These are phyloP conservation scores for Hondaea fermentalgiana DNA, from an alignment of 108 stramenopile species.

Conservation along the genomic window DNA sequence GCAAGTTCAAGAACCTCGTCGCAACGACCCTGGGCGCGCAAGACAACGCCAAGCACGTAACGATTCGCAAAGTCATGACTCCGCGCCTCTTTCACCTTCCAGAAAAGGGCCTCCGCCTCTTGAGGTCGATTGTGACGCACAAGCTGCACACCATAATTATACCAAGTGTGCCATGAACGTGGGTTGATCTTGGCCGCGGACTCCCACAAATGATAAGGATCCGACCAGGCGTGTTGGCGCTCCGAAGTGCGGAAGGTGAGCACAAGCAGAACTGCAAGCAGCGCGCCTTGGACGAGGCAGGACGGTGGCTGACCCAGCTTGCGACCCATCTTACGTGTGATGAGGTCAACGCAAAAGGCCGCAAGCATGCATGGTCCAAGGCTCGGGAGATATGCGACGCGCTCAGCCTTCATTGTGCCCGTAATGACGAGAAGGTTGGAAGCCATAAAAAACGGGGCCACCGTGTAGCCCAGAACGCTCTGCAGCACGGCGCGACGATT, in stretches of 20 bases:
- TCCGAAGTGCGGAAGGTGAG: neutral
- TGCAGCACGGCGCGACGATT: neutral
- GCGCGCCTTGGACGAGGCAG: neutral
- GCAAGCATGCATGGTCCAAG: neutral
- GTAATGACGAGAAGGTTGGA: neutral
- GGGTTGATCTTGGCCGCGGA: neutral
- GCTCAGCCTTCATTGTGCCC: neutral
- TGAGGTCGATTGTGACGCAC: neutral
- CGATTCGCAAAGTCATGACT: neutral
- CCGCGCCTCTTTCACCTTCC: neutral
- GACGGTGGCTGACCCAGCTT: neutral
- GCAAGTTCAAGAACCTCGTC: neutral
- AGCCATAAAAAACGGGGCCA: neutral
- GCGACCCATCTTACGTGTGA: neutral
- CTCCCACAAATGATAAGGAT: neutral
- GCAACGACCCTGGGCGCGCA: neutral
- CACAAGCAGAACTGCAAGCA: neutral
- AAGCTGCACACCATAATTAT: neutral
- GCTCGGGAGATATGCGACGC: neutral
- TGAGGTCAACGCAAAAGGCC: neutral
- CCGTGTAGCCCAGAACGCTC: neutral
- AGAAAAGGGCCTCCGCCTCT: neutral
- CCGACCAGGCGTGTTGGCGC: neutral
- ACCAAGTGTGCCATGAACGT: neutral
- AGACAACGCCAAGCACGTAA: neutral